phyloP scores from a whole-genome alignment of 1,139 yeast species.

The Geotrichum restrictum region DNA sequence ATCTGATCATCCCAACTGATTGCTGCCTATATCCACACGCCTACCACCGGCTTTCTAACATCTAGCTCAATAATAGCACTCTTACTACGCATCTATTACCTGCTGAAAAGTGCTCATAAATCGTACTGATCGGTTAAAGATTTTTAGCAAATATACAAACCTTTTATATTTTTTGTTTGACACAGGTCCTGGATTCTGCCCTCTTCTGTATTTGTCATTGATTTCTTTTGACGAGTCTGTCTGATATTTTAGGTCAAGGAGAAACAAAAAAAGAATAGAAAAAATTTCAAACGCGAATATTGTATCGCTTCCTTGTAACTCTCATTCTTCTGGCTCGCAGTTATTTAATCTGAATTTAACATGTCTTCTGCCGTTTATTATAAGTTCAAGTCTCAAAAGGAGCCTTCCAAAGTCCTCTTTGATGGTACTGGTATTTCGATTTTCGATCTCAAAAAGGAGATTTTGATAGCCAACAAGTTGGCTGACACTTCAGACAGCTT shows the following conservation, averaged over 20 bases:
- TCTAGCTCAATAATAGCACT: constrained; percentile 1
- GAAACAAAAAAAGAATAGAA: constrained; percentile 6
- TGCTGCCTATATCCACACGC: too few relatives aligned
- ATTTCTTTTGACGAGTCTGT: not conserved
- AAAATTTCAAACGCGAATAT: not conserved
- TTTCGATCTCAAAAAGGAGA: constrained; percentile 88
- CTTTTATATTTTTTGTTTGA: constrained; percentile 3
- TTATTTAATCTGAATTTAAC: constrained; percentile 8
- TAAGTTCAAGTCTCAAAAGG: constrained; percentile 79
- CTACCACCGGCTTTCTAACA: not conserved
- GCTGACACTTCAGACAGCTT: constrained; percentile 77
- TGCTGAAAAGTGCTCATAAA: constrained; percentile 2
- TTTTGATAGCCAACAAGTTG: constrained; percentile 72
- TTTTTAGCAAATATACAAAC: constrained; percentile 7
- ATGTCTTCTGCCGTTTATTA: constrained; percentile 94
- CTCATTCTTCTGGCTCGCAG: constrained; percentile 2
- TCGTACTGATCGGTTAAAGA: not conserved
- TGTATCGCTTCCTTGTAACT: constrained; percentile 3
- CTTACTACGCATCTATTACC: not conserved
- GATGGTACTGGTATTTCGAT: constrained; percentile 97
- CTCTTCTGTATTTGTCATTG: constrained; percentile 4
- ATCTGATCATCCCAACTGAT: too few relatives aligned
- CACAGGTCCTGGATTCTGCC: constrained; percentile 4
- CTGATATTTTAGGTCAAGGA: not conserved
- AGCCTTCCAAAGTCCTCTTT: constrained; percentile 72